Evolutionary conservation across 2,329 filamentous ascomycete species (phyloP).

Genomic region (Penicillium sp.): DNA sequence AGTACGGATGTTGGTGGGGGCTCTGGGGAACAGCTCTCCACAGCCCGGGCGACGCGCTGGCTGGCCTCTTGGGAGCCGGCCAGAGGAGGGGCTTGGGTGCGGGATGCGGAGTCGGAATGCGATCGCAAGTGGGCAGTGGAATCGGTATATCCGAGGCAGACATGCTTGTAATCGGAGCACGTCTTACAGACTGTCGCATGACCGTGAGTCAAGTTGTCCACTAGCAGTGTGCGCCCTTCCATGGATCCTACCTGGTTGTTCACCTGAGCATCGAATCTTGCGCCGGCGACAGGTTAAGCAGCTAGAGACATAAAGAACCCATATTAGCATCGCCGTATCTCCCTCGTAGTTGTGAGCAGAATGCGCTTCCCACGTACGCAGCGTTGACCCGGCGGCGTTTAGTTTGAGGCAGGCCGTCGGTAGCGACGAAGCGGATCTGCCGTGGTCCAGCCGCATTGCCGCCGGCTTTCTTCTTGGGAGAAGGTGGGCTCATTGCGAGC

Average conservation of each 20-base stretch:
- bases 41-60: conserved; percentile 17
- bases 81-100: conserved; percentile 22
- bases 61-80: conserved; percentile 21
- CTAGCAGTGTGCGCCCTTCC: background rate
- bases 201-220: conserved; percentile 4
- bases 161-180: conserved; percentile 70
- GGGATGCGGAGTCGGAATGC: conserved; percentile 32
- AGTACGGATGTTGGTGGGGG: conserved; percentile 12
- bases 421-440: conserved; percentile 76
- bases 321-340: conserved; percentile 11
- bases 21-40: conserved; percentile 33
- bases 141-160: conserved; percentile 68
- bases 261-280: conserved; percentile 74
- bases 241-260: conserved; percentile 57
- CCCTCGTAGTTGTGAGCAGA: background rate
- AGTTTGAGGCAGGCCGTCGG: conserved; percentile 76
- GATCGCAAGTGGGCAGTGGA: conserved; percentile 35
- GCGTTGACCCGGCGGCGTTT: conserved; percentile 78
- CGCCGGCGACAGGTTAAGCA: conserved; percentile 74
- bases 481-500: conserved; percentile 45
- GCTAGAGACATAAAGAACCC: conserved; percentile 40
- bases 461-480: conserved; percentile 39
- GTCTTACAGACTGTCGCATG: conserved; percentile 60
- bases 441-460: conserved; percentile 34
- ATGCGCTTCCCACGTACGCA: conserved; percentile 56